Conservation (phyloP, 169 alveolate genomes). For the Eimeria tenella region DNA sequence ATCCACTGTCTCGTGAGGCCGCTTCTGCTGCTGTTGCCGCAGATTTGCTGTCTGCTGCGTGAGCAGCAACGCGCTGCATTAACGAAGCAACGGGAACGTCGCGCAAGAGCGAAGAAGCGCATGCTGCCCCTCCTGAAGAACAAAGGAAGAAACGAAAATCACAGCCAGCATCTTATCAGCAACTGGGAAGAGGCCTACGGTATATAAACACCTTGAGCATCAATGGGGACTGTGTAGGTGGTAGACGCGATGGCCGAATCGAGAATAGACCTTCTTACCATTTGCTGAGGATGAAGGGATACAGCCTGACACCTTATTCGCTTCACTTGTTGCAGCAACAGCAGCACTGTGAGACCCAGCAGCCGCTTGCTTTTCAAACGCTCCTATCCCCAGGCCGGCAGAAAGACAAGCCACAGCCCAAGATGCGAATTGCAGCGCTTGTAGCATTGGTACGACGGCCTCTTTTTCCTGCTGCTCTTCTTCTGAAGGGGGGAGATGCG, state of each 20-base stretch:
- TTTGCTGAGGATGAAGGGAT: not conserved
- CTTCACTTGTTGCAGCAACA: not conserved
- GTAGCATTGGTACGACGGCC: slow-evolving; percentile 62
- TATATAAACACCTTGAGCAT: too few relatives aligned
- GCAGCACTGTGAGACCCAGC: not conserved
- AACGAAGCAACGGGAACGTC: slow-evolving; percentile 42
- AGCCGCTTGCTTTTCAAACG: not conserved
- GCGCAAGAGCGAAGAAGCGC: slow-evolving; percentile 11
- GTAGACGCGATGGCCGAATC: not conserved
- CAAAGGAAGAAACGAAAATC: not conserved
- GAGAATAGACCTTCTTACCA: not conserved
- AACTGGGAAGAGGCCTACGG: too few relatives aligned
- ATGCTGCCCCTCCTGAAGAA: not conserved
- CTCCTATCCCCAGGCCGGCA: slow-evolving; percentile 49
- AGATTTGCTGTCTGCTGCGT: slow-evolving; percentile 66
- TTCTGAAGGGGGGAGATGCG: not conserved
- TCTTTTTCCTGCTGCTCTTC: slow-evolving; percentile 2
- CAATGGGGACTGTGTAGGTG: not conserved
- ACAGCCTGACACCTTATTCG: not conserved
- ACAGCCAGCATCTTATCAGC: not conserved
- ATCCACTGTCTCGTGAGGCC: slow-evolving; percentile 5
- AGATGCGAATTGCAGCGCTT: slow-evolving; percentile 66
- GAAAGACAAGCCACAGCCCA: slow-evolving; percentile 71
- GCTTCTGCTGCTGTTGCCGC: slow-evolving; percentile 69
- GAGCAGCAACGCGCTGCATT: slow-evolving; percentile 73